These are phyloP conservation scores for Annona squamosa DNA, from an alignment of 164 flowering plant genomes.

Conservation along the genomic window DNA sequence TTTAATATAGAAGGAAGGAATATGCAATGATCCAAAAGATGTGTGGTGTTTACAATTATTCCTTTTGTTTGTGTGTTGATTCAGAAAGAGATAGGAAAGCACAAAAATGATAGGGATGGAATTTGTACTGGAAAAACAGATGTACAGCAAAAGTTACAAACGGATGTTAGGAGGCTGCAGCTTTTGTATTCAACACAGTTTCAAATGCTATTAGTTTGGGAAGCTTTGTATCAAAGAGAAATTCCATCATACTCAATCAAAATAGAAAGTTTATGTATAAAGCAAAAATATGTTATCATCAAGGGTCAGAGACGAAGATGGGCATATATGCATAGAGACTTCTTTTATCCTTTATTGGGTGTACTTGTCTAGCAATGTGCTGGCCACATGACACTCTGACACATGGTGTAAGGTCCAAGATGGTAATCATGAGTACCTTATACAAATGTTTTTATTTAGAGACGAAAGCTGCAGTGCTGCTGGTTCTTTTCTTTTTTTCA, in stretches of 20 bases:
- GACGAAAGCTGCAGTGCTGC: too few relatives aligned
- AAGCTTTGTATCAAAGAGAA: background rate
- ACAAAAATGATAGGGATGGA: too few relatives aligned
- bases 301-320: background rate
- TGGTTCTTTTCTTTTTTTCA: too few relatives aligned
- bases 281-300: background rate
- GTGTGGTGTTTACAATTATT: too few relatives aligned
- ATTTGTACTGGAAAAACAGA: background rate
- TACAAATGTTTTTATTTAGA: too few relatives aligned
- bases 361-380: background rate
- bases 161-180: background rate
- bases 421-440: background rate
- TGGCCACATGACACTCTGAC: background rate
- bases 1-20: too few relatives aligned
- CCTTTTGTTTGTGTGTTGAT: too few relatives aligned
- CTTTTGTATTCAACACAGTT: background rate
- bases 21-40: too few relatives aligned
- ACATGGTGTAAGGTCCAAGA: background rate
- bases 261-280: background rate
- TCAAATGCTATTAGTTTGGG: background rate
- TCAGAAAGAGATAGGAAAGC: too few relatives aligned
- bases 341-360: background rate
- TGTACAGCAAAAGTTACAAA: background rate
- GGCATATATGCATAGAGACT: background rate
- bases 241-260: background rate